Base-by-base conservation (phyloP, 495 filamentous ascomycete genomes). In the Penicillium desertorum region DNA sequence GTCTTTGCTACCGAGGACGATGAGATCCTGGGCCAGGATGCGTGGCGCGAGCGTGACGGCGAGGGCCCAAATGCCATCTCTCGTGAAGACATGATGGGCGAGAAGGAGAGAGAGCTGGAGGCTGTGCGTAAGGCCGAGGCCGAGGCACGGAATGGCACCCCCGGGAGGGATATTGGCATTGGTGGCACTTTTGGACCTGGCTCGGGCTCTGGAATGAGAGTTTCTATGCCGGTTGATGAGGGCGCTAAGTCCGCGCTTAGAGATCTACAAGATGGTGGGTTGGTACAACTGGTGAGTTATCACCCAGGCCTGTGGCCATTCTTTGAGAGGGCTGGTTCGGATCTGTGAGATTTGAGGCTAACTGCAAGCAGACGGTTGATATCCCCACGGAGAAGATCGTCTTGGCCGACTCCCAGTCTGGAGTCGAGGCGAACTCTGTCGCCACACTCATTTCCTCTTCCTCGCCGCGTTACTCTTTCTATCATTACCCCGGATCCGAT, bases 381-480 rank as follows among this genome's bases (percentile, higher is more conserved):
- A 77, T 88, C 36, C 73, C 81, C 22, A 85, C 81, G 56, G 95
- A 98, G 76, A 83, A 82, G n/a, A 81, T 98, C 56, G 85, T 84
- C 59, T 79, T 98, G 6, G 86, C 84, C 27, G 79, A 80, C 37
- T 73, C 78, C 27, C 73, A 80, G 45, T 64, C 77, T 20, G 74
- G 73, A n/a, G 70, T 80, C 25, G 76, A 81, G 11, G 64, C 81
- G 1, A 77, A 78, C 45, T 76, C 84, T 19, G 76, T 90, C 4
- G 62, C 80, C 1, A 55, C 67, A 27, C 72, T 80, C 43, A 96
- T 98, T 60, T 89, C 90, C n/a, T 52, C 82, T n/a, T 79, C 84
- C 37, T 88, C 92, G 58, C 93, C 94, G 10, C 82, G 91, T 39
- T 98, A 96, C 72, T 90, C 89, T 6, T 96, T 96, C 75, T 98